Percentiles rank a stretch among this genome's conserved stretches.
Evolutionary conservation across 208 protist genomes (phyloP).

Genomic region (Acanthamoeba triangularis): DNA sequence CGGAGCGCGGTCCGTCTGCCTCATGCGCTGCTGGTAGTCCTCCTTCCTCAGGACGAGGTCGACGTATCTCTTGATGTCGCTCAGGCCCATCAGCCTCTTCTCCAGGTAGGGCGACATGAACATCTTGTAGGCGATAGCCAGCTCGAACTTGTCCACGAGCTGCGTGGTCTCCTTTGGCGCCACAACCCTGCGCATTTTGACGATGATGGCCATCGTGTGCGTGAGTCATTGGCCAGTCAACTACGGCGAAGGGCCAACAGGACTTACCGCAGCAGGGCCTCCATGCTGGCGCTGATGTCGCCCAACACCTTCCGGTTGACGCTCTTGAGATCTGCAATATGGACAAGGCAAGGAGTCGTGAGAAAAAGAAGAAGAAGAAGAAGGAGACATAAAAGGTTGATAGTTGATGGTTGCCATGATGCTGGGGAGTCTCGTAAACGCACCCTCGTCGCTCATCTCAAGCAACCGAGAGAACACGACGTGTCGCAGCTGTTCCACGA

Average conservation of each 20-base stretch:
- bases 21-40: conserved; percentile 72
- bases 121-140: conserved; percentile 82
- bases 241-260: not conserved
- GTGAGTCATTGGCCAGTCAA: conserved; percentile 9
- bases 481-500: conserved; percentile 9
- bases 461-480: conserved; percentile 16
- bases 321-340: conserved; percentile 79
- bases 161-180: not conserved
- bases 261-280: conserved; percentile 65
- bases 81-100: conserved; percentile 83
- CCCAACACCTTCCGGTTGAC: conserved; percentile 80
- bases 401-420: not conserved
- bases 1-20: conserved; percentile 41
- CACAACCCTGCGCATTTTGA: not conserved
- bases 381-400: not conserved
- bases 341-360: not conserved
- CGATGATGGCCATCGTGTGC: not conserved
- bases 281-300: conserved; percentile 79
- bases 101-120: conserved; percentile 84
- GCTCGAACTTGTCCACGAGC: conserved; percentile 31
- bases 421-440: not conserved
- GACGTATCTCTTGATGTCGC: conserved; percentile 83
- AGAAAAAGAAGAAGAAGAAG: too few relatives aligned
- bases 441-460: conserved; percentile 26
- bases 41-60: conserved; percentile 71